Conservation (phyloP, 2,329 filamentous ascomycete genomes). For the Penicillium rolfsii region DNA sequence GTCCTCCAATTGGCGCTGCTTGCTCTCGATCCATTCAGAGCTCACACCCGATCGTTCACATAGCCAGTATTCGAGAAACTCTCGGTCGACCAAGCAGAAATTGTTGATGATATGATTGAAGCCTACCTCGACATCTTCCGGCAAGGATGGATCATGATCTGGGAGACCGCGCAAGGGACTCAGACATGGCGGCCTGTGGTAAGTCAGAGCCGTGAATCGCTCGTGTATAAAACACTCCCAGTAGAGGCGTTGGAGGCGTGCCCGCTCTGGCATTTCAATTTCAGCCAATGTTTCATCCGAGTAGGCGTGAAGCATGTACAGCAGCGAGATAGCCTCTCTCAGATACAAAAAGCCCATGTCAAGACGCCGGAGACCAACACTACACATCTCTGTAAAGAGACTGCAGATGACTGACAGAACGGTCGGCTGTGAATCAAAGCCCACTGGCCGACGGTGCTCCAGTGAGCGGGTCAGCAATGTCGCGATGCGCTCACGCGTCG, state of each 20-base stretch:
- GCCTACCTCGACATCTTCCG: slow-evolving; percentile 45
- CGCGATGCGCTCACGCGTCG: slow-evolving; percentile 31
- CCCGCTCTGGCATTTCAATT: slow-evolving; percentile 43
- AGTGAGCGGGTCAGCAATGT: slow-evolving; percentile 39
- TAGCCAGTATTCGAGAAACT: slow-evolving; percentile 53
- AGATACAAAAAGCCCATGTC: slow-evolving; percentile 57
- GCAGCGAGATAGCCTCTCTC: slow-evolving; percentile 53
- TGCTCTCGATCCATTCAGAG: slow-evolving; percentile 50
- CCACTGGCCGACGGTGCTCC: slow-evolving; percentile 42
- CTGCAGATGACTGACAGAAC: slow-evolving; percentile 56
- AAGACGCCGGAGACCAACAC: slow-evolving; percentile 53
- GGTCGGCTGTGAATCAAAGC: slow-evolving; percentile 46
- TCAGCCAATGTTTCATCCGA: slow-evolving; percentile 40
- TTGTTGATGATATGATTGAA: slow-evolving; percentile 52
- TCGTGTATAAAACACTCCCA: slow-evolving; percentile 63
- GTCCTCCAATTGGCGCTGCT: slow-evolving; percentile 50
- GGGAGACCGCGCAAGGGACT: slow-evolving; percentile 45
- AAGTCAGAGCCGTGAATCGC: slow-evolving; percentile 58
- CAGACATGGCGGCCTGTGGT: slow-evolving; percentile 52
- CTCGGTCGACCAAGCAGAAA: slow-evolving; percentile 49
- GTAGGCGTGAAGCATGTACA: slow-evolving; percentile 51
- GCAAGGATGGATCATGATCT: slow-evolving; percentile 46
- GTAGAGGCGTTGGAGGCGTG: slow-evolving; percentile 55
- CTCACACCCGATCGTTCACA: slow-evolving; percentile 44
- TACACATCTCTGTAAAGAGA: slow-evolving; percentile 58